phyloP scores from a whole-genome alignment of 176 grass and related monocot genomes.

The Dactylis glomerata region DNA sequence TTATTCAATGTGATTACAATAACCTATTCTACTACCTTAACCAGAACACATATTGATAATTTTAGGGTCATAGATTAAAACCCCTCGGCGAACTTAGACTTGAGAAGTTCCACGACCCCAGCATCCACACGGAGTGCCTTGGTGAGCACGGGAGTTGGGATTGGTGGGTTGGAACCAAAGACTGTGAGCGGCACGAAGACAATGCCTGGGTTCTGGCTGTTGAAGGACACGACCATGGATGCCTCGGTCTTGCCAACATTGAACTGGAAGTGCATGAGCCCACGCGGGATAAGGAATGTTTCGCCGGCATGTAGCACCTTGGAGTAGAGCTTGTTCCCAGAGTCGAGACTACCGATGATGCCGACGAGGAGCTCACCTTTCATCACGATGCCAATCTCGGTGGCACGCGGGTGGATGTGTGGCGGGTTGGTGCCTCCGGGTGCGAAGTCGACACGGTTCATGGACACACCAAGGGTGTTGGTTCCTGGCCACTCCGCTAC shows the following conservation, averaged over 20 bases:
- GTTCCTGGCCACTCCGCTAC: constrained; percentile 41
- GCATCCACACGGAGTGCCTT: constrained; percentile 52
- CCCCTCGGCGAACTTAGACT: constrained; percentile 48
- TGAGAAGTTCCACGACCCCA: constrained; percentile 36
- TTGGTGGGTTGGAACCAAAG: constrained; percentile 52
- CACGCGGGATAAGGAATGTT: constrained; percentile 54
- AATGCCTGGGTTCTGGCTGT: constrained; percentile 61
- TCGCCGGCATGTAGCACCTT: constrained; percentile 37
- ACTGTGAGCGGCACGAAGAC: constrained; percentile 33
- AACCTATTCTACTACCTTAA: too few relatives aligned
- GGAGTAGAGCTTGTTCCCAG: constrained; percentile 33
- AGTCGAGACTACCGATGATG: constrained; percentile 37
- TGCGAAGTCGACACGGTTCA: constrained; percentile 73
- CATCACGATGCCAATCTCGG: constrained; percentile 35
- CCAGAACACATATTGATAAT: background rate
- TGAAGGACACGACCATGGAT: constrained; percentile 47
- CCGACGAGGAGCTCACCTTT: constrained; percentile 43
- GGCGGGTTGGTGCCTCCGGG: constrained; percentile 60
- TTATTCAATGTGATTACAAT: too few relatives aligned
- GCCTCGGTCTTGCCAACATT: constrained; percentile 43
- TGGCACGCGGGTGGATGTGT: constrained; percentile 54
- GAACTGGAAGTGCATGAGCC: constrained; percentile 67
- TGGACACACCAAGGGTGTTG: constrained; percentile 63
- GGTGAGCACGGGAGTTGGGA: constrained; percentile 48
- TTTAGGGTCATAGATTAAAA: background rate